Base-by-base conservation (phyloP, 176 grass and related monocot genomes). In the Aegilops longissima region DNA sequence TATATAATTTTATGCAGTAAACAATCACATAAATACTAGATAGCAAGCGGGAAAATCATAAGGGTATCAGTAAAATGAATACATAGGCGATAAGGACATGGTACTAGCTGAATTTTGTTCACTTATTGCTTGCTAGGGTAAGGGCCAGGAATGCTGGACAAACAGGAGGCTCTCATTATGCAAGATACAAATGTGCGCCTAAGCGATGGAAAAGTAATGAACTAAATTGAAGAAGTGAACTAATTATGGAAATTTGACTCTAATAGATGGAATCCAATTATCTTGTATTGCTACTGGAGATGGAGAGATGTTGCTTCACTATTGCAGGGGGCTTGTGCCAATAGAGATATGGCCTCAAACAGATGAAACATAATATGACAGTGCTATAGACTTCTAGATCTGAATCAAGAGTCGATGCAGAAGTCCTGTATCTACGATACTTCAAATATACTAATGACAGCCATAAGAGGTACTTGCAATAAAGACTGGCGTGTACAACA, bases 271-370 rank as follows among this genome's bases (percentile, higher is more conserved):
- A 74, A 45, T 44, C n/a, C 24, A 74, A 49, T 74, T 74, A 17
- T 74, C n/a, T 74, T 74, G 12, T 74, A 25, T 49, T 74, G 40
- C 40, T 47, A 29, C 23, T 29, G 12, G 71, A 74, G 70, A 73
- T 25, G 12, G n/a, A 73, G 5, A 73, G n/a, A 73, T 73, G 70
- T n/a, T 73, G 70, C 70, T 45, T 73, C 70, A 27, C 70, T 73
- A 45, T 45, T 73, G n/a, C 38, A 45, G 38, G 17, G 39, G 39
- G 5, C n/a, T 73, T 73, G 39, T 45, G 70, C 39, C 39, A 47
- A 14, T 14, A 47, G 70, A 73, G 39, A 68, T 31, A 66, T 68
- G 14, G 33, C 66, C 66, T 36, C 66, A 69, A 69, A 69, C 5
- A 69, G 66, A 9, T 73, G 70, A 73, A 73, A 73, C 70, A 73